Base-by-base conservation (phyloP, 768 basidiomycete genomes). In the Pseudohyphozyma bogoriensis region DNA sequence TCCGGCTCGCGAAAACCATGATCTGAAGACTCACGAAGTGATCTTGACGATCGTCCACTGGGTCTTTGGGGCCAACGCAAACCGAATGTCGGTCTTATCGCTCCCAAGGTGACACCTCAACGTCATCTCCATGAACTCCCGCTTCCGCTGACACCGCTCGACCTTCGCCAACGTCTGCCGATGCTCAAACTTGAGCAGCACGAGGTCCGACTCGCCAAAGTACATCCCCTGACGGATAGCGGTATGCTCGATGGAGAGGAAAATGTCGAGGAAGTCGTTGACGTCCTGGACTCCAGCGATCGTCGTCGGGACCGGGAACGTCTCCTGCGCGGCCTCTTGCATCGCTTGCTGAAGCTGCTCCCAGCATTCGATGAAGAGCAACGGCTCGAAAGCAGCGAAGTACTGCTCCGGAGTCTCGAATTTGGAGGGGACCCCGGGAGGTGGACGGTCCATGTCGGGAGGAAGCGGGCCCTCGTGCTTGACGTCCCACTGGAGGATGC, bases 331-430 rank as follows among this genome's bases (percentile, higher is more conserved):
- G 66, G 83, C 81, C 57, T 85, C 83, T 53, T 86, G 84, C 71
- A 87, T 89, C 7, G 88, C 83, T 65, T 87, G 82, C 11, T 78
- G 70, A 28, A 93, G 80, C 70, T 93, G 89, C 32, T 85, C 82
- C 92, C 95, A 96, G 63, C 87, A 84, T 74, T 99, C 95, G 59
- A 87, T 76, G 24, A 91, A 74, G 31, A 97, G 76, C 20, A 97
- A 78, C 3, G 93, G 91, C 70, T 89, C 83, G 72, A 95, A 90
- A 47, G 85, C 78, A 28, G 76, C 75, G 44, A 80, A 79, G 73
- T 93, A 97, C 24, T 88, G 80, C 1, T 76, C 72, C 59, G 84
- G 80, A 53, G 81, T 79, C 2, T 68, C 58, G 72, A 96, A 72
- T 52, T 33, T 78, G 69, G 2, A 71, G 53, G 6, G 76, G 66